Evolutionary conservation across 2,329 filamentous ascomycete genomes (phyloP).

Genomic region (Fusarium bactridioides): DNA sequence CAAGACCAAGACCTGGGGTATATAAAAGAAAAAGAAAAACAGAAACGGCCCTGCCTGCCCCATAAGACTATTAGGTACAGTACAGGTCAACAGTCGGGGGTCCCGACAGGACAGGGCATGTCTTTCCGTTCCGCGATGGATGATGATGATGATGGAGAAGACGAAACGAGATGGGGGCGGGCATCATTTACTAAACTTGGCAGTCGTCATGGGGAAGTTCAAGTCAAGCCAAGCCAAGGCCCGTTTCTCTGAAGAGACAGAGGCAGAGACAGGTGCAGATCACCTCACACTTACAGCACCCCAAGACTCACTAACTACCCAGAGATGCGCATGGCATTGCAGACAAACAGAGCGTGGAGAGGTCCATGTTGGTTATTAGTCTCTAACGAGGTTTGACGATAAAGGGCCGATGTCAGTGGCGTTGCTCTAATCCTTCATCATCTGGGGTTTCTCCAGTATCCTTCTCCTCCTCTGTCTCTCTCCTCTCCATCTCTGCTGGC

Average conservation of each 20-base stretch:
- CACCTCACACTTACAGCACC: not conserved
- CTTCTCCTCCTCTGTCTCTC: not conserved
- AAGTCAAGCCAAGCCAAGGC: not conserved
- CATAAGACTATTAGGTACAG: not conserved
- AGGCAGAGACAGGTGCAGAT: slow-evolving; percentile 15
- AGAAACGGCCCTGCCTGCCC: slow-evolving; percentile 9
- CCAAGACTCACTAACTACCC: not conserved
- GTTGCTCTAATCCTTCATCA: slow-evolving; percentile 21
- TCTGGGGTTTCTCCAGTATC: slow-evolving; percentile 25
- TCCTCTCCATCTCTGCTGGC: not conserved
- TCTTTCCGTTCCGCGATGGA: not conserved
- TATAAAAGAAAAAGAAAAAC: not conserved
- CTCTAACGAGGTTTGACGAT: slow-evolving; percentile 22
- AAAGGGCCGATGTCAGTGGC: slow-evolving; percentile 42
- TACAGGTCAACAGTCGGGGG: slow-evolving; percentile 11
- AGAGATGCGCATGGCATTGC: not conserved
- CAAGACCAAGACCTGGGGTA: not conserved
- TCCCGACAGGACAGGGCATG: slow-evolving; percentile 8
- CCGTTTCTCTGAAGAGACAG: not conserved
- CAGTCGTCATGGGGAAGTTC: slow-evolving; percentile 41
- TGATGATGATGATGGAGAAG: slow-evolving; percentile 5
- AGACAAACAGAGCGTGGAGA: not conserved
- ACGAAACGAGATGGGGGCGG: slow-evolving; percentile 3
- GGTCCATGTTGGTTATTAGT: slow-evolving; percentile 20
- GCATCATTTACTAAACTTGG: slow-evolving; percentile 36